Conservation (phyloP, 2,329 filamentous ascomycete genomes). For the Rhynchosporium secalis region DNA sequence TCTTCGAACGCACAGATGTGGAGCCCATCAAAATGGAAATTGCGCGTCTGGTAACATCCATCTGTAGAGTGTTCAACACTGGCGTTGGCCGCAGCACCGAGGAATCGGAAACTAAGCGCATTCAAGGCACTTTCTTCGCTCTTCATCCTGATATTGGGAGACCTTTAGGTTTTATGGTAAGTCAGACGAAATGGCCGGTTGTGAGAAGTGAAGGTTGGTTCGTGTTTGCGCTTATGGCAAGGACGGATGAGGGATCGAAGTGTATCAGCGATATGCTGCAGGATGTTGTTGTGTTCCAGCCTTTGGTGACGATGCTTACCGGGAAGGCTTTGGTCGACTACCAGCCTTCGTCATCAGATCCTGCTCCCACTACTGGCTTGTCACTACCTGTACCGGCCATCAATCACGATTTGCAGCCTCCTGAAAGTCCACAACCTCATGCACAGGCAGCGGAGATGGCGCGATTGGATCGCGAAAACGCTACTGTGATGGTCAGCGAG, state of each 20-base stretch:
- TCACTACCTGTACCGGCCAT: not conserved
- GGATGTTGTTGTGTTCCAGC: constrained; percentile 45
- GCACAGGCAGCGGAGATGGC: constrained; percentile 45
- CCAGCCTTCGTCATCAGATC: constrained; percentile 10
- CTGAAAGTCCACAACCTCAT: constrained; percentile 28
- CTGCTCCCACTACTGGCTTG: not conserved
- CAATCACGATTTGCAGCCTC: constrained; percentile 21
- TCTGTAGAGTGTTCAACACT: constrained; percentile 58
- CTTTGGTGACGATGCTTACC: constrained; percentile 51
- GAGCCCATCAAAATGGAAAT: constrained; percentile 62
- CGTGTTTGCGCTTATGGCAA: constrained; percentile 60
- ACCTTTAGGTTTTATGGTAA: constrained; percentile 53
- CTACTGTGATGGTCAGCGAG: constrained; percentile 57
- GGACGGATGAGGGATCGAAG: constrained; percentile 50
- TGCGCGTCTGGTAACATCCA: constrained; percentile 52
- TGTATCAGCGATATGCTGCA: constrained; percentile 48
- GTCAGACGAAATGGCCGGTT: constrained; percentile 58
- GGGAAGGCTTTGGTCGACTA: constrained; percentile 42
- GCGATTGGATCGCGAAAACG: constrained; percentile 60
- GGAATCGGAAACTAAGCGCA: constrained; percentile 41
- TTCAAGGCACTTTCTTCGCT: constrained; percentile 34
- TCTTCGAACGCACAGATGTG: constrained; percentile 48
- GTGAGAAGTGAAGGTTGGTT: constrained; percentile 63
- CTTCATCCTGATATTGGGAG: constrained; percentile 37
- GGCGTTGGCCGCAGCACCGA: constrained; percentile 32